Percentiles rank a stretch among this genome's conserved stretches.
Evolutionary conservation across 2,329 filamentous ascomycete genomes (phyloP).

Genomic region (Sporothrix dimorphospora): DNA sequence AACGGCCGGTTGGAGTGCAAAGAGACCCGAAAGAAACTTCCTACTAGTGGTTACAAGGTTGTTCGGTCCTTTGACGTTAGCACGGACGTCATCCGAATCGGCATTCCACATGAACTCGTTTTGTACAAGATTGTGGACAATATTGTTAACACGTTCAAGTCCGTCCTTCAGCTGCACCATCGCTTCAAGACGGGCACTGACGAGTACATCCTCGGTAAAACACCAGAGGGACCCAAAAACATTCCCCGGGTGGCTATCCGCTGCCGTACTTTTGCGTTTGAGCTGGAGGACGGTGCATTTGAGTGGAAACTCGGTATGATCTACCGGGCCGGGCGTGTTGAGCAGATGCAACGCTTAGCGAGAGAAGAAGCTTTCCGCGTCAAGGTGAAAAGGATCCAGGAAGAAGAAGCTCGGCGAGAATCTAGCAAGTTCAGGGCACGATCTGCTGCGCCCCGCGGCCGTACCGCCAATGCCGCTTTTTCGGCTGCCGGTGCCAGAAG

Average conservation of each 20-base stretch:
- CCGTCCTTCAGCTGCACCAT: slow-evolving; percentile 87
- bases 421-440: slow-evolving; percentile 58
- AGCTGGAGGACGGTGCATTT: slow-evolving; percentile 93
- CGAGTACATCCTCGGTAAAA: slow-evolving; percentile 85
- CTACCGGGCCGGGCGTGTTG: slow-evolving; percentile 83
- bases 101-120: slow-evolving; percentile 87
- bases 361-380: slow-evolving; percentile 87
- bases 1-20: slow-evolving; percentile 78
- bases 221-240: slow-evolving; percentile 80
- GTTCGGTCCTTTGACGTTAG: slow-evolving; percentile 84
- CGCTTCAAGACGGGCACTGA: slow-evolving; percentile 86
- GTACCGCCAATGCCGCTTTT: neutral
- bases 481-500: slow-evolving; percentile 8
- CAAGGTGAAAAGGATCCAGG: slow-evolving; percentile 82
- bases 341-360: slow-evolving; percentile 87
- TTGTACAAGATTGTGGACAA: slow-evolving; percentile 94
- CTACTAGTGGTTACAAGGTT: slow-evolving; percentile 60
- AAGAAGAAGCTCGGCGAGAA: slow-evolving; percentile 65
- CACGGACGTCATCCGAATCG: slow-evolving; percentile 82
- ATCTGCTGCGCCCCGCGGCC: slow-evolving; percentile 52
- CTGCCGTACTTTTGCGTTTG: slow-evolving; percentile 81
- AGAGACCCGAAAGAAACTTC: slow-evolving; percentile 68
- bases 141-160: slow-evolving; percentile 82
- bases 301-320: slow-evolving; percentile 97
- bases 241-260: slow-evolving; percentile 85